Conservation (phyloP, 2,329 filamentous ascomycete genomes). For the Colletotrichum sp. region DNA sequence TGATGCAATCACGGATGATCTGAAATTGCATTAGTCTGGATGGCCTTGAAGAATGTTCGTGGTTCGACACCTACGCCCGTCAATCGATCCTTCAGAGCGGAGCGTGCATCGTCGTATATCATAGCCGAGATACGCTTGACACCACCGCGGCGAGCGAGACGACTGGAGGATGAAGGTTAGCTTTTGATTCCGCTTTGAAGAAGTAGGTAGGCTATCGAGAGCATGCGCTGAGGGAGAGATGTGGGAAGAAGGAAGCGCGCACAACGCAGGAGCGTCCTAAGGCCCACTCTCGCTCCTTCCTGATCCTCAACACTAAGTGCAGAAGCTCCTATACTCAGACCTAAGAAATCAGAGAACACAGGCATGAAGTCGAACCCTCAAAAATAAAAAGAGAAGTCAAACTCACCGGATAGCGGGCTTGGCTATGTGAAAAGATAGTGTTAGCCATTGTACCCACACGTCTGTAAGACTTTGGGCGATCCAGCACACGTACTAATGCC, state of each 20-base stretch:
- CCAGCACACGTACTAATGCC: conserved; percentile 51
- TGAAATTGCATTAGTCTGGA: conserved; percentile 28
- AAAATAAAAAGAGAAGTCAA: neutral
- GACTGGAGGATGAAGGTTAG: conserved; percentile 44
- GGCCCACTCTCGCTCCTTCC: neutral
- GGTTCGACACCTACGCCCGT: conserved; percentile 40
- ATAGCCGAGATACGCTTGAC: conserved; percentile 72
- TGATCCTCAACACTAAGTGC: neutral
- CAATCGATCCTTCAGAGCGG: conserved; percentile 55
- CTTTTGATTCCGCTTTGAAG: neutral
- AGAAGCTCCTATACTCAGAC: neutral
- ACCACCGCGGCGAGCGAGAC: conserved; percentile 76
- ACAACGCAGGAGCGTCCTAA: neutral
- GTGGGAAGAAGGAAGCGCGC: neutral
- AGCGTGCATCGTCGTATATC: conserved; percentile 69
- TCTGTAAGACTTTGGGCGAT: conserved; percentile 18
- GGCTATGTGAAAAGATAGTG: conserved; percentile 37
- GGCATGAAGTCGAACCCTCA: neutral
- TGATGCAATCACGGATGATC: conserved; percentile 57
- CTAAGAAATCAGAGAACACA: neutral
- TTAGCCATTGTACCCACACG: conserved; percentile 13
- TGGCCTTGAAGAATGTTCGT: neutral
- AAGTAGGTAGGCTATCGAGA: neutral
- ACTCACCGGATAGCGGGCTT: conserved; percentile 60
- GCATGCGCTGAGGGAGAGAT: neutral